Evolutionary conservation across 2,329 filamentous ascomycete genomes (phyloP), one percentile per base, ranked within the genome.

Genomic region (Didymosphaeria variabile): DNA sequence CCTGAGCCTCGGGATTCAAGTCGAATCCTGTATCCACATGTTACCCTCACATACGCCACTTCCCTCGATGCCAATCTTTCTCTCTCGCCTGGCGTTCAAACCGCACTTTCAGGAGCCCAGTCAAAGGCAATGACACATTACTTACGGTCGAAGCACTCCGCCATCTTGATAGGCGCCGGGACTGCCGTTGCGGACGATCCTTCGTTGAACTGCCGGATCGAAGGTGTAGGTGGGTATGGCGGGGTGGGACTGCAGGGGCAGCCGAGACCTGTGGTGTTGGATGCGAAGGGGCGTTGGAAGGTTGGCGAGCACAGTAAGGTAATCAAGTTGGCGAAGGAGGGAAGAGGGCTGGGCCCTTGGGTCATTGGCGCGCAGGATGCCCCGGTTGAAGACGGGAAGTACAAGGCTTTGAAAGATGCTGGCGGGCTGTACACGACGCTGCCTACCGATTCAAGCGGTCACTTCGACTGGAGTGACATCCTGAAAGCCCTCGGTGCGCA

Each of bases 111-210:
- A 1, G 94, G 94, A 3, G 87, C 90, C 0, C 84, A 89, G 65
- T 92, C 92, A 40, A 97, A 97, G 79, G 87, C 91, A 56, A 96
- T 98, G 92, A 97, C 94, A 0, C 94, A 98, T 79, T 92, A 91
- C 75, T 86, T 98, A 31, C 91, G 94, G 70, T 89, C 90, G 13
- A 86, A 85, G 17, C 93, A 98, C 79, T 88, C 91, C 64, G 93
- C 92, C 42, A 97, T 97, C 67, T 84, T 96, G 26, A 84, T 98
- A 34, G 94, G 94, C 23, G 92, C 90, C 5, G 91, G 91, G 2
- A 98, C 94, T 1, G 91, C 93, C 8, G 82, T 92, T 29, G 90
- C 92, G 21, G 94, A 98, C 76, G 87, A 97, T 73, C 94, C 94
- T 2, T 89, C 88, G 2, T 82, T 98, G 56, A 97, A 97, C 76